Base-by-base conservation (phyloP, 164 flowering plant genomes). In the Magnolia kwangsiensis region DNA sequence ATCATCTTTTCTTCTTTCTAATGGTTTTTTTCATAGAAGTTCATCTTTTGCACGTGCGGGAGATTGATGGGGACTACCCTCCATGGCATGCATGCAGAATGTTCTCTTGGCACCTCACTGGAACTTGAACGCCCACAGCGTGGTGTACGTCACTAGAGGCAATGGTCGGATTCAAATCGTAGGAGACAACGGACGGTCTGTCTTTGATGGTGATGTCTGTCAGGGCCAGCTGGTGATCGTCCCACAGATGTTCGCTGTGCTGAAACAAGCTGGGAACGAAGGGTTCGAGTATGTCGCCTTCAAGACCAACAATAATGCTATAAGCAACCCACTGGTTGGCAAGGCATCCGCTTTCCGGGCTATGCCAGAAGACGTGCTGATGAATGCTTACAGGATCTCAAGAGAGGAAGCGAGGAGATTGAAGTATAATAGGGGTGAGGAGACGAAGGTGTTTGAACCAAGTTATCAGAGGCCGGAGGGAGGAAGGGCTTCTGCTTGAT, bases 41-140 rank as follows among this genome's bases (percentile, higher is more conserved):
- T 23, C 24, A 23, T 23, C 24, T 23, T 23, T 23, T 23, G 24
- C 24, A 23, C 24, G 24, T 23, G 24, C 1, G 24, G 24, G 24
- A 23, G 24, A 23, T 23, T 23, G 24, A 23, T 23, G 24, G 24
- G 24, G 24, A 0, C 24, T 23, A 23, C 86, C 91, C 50, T 94
- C 95, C 69, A 79, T 89, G 74, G 90, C 90, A 67, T 45, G 75
- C 9, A 64, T 66, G 69, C 85, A 90, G 96, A 82, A 90, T 63
- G 89, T 87, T 0, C 71, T 92, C 51, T 50, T 80, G 75, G 75
- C 85, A 1, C 97, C 96, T 0, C 88, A 88, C 83, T 92, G 81
- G 83, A 79, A 72, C 80, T 1, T 80, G 69, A 89, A 90, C 79
- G 86, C 90, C 51, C 90, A 92, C 83, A 81, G 81, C 64, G 70